Conservation (phyloP, 352 stramenopile genomes). For the Pythium rhizo-oryzae region DNA sequence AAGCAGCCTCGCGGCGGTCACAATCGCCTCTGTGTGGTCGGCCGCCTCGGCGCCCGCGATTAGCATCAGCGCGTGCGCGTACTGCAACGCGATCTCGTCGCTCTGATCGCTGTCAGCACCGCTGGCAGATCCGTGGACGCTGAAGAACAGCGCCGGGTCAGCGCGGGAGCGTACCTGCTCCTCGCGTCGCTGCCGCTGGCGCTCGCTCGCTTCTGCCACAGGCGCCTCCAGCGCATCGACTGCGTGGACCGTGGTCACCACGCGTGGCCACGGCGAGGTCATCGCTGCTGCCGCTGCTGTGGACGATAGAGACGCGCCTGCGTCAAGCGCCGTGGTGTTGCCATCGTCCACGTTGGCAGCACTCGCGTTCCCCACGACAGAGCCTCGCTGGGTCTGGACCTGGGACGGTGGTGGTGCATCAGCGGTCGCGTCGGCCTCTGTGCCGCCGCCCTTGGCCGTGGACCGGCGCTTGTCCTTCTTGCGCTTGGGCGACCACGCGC, state of each 20-base stretch:
- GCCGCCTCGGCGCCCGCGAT: constrained; percentile 25
- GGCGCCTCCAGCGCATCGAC: constrained; percentile 1
- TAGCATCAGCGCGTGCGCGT: constrained; percentile 54
- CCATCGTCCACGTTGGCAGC: no score
- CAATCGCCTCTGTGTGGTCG: constrained; percentile 34
- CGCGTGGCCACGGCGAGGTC: background rate
- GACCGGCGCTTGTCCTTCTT: no score
- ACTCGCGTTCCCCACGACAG: no score
- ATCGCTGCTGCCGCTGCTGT: no score
- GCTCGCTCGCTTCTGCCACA: background rate
- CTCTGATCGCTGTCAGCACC: background rate
- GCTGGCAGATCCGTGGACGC: constrained; percentile 3
- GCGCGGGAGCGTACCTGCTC: background rate
- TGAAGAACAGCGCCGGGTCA: constrained; percentile 37
- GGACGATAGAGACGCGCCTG: no score
- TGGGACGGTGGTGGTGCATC: no score
- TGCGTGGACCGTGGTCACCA: constrained; percentile 1
- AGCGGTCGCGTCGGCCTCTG: no score
- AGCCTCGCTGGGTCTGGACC: no score
- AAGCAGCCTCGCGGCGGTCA: no score
- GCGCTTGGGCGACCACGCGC: constrained; percentile 18
- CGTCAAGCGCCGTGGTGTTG: no score
- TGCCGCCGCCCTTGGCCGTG: background rate
- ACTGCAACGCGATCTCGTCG: constrained; percentile 32
- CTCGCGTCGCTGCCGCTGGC: background rate